Evolutionary conservation across 345 rosid species (phyloP).

Genomic region (Syzygium oleosum): DNA sequence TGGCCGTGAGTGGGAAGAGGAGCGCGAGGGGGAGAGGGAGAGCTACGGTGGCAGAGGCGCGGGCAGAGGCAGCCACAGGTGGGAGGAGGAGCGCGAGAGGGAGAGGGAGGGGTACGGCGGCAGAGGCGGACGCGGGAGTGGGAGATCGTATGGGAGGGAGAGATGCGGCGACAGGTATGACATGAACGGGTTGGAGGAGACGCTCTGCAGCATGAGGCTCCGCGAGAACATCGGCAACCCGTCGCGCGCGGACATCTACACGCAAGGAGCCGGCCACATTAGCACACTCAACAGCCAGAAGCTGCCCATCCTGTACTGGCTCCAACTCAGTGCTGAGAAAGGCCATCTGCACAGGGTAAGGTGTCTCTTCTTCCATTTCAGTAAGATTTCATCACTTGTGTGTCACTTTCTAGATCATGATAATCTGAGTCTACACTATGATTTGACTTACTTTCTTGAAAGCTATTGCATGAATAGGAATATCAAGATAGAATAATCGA

Average conservation of each 20-base stretch:
- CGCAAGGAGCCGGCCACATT: conserved; percentile 46
- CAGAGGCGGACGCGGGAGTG: neutral
- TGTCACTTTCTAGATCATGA: neutral
- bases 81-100: neutral
- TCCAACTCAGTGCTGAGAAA: conserved; percentile 53
- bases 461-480: neutral
- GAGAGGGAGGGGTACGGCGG: neutral
- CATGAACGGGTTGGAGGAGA: conserved; percentile 67
- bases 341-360: conserved; percentile 24
- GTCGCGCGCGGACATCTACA: conserved; percentile 44
- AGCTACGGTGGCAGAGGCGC: neutral
- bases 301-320: conserved; percentile 45
- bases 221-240: conserved; percentile 59
- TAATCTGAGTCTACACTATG: neutral
- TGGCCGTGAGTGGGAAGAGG: conserved; percentile 19
- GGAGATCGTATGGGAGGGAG: neutral
- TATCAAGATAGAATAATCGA: neutral
- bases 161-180: neutral
- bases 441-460: neutral
- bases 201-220: conserved; percentile 52
- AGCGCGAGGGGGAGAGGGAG: neutral
- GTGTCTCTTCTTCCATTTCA: neutral
- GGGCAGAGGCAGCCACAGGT: neutral
- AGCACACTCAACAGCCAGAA: conserved; percentile 43
- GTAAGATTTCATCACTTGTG: neutral